A percentile compares a stretch with the other conserved stretches of the same genome.
These are phyloP conservation scores for Beauveria bassiana DNA, from an alignment of 2,329 filamentous ascomycete species.

Conservation along the genomic window DNA sequence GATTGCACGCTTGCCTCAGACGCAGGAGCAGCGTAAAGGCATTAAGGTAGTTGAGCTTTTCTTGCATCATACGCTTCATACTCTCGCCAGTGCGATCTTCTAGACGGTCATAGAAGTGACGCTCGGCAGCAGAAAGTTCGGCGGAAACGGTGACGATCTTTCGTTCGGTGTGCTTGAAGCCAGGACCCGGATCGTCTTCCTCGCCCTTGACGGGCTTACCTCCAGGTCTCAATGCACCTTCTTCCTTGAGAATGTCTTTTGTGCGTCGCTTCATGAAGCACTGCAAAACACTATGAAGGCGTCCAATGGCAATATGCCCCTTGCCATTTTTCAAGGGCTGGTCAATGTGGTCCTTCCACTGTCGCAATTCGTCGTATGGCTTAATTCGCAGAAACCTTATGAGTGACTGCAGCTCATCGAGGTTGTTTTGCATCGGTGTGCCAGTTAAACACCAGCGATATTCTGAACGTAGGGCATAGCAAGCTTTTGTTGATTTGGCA, in stretches of 20 bases:
- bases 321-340: constrained; percentile 82
- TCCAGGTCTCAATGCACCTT: constrained; percentile 71
- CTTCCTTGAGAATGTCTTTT: constrained; percentile 90
- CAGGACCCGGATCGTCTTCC: constrained; percentile 47
- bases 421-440: constrained; percentile 96
- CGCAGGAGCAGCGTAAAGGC: constrained; percentile 87
- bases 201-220: constrained; percentile 47
- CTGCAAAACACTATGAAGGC: constrained; percentile 75
- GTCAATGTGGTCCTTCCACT: constrained; percentile 90
- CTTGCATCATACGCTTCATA: constrained; percentile 81
- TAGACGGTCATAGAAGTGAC: constrained; percentile 76
- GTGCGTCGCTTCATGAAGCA: constrained; percentile 99
- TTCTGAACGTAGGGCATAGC: constrained; percentile 73
- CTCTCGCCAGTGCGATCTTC: constrained; percentile 80
- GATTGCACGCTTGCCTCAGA: constrained; percentile 88
- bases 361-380: constrained; percentile 76
- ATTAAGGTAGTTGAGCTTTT: constrained; percentile 81
- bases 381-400: constrained; percentile 89
- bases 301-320: constrained; percentile 79
- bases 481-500: constrained; percentile 89
- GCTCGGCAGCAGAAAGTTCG: constrained; percentile 71
- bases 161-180: constrained; percentile 86
- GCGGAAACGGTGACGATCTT: constrained; percentile 76
- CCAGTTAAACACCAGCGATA: constrained; percentile 96
- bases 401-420: constrained; percentile 90